Evolutionary conservation across 306 rosid genomes (phyloP).

Genomic region (Rosa chinensis): DNA sequence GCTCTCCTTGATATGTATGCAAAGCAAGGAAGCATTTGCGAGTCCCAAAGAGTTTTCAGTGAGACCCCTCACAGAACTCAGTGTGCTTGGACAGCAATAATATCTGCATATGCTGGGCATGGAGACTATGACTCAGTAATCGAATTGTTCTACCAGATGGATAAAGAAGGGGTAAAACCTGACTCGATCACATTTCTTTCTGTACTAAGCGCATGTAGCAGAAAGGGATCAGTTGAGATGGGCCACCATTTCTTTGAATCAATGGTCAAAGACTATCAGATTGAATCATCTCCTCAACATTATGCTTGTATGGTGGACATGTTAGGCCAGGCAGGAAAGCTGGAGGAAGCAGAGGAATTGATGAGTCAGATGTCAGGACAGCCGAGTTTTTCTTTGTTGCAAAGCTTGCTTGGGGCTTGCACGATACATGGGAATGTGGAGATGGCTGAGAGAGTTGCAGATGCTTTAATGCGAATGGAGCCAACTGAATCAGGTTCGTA

Average conservation of each 20-base stretch:
- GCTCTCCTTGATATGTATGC: slow-evolving; percentile 88
- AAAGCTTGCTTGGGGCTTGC: slow-evolving; percentile 84
- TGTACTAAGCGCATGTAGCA: slow-evolving; percentile 63
- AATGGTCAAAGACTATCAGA: slow-evolving; percentile 53
- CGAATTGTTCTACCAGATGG: slow-evolving; percentile 61
- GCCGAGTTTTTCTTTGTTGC: slow-evolving; percentile 67
- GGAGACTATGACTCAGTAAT: slow-evolving; percentile 66
- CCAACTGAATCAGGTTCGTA: slow-evolving; percentile 70
- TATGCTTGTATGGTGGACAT: slow-evolving; percentile 79
- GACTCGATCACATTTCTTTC: slow-evolving; percentile 79
- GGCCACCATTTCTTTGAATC: slow-evolving; percentile 55
- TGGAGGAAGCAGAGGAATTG: slow-evolving; percentile 68
- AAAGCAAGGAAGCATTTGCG: slow-evolving; percentile 68
- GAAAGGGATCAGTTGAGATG: slow-evolving; percentile 74
- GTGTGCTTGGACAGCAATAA: slow-evolving; percentile 76
- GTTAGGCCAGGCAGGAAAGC: slow-evolving; percentile 65
- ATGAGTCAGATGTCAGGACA: slow-evolving; percentile 54
- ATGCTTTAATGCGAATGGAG: slow-evolving; percentile 56
- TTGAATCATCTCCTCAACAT: slow-evolving; percentile 69
- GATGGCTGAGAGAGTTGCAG: slow-evolving; percentile 61
- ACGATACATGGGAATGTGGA: slow-evolving; percentile 62
- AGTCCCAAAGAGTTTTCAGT: slow-evolving; percentile 59
- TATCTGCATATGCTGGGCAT: slow-evolving; percentile 72
- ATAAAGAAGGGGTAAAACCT: slow-evolving; percentile 48
- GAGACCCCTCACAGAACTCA: slow-evolving; percentile 55